Percentiles rank a stretch among this genome's conserved stretches.
Conservation (phyloP, 768 basidiomycete species). For the Tylopilus rubrobrunneus region DNA sequence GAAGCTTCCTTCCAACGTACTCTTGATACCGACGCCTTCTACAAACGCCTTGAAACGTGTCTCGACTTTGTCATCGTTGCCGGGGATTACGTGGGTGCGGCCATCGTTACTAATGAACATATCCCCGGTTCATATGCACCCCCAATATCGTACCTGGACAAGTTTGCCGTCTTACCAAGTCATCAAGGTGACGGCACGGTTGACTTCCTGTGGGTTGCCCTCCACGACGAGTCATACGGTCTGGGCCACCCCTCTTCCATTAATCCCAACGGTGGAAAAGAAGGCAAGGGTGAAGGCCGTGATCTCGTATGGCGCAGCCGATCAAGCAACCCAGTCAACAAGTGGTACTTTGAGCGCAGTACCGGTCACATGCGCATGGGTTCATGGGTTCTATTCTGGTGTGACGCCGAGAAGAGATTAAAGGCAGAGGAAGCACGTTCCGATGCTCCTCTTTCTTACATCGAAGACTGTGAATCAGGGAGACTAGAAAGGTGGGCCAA, state of each 20-base stretch:
- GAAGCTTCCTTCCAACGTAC: constrained; percentile 81
- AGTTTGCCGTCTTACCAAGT: constrained; percentile 92
- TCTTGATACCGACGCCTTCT: constrained; percentile 74
- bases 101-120: constrained; percentile 77
- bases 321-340: constrained; percentile 93
- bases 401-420: constrained; percentile 88
- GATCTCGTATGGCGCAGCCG: constrained; percentile 97
- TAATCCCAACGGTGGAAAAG: constrained; percentile 92
- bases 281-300: constrained; percentile 83
- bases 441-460: constrained; percentile 60
- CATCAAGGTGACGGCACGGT: constrained; percentile 99
- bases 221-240: constrained; percentile 98
- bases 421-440: constrained; percentile 65
- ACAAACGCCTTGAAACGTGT: constrained; percentile 63
- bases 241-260: constrained; percentile 90
- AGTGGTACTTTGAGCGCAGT: constrained; percentile 98
- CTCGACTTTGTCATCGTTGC: constrained; percentile 93
- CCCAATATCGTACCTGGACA: constrained; percentile 91
- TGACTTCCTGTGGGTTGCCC: constrained; percentile 97
- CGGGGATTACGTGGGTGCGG: constrained; percentile 93
- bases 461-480: constrained; percentile 75
- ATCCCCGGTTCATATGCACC: constrained; percentile 29
- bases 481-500: constrained; percentile 67
- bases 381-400: constrained; percentile 96
- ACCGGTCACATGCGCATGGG: constrained; percentile 85